Base-by-base conservation (phyloP, 2,329 filamentous ascomycete species). In the Monilinia fructigena region DNA sequence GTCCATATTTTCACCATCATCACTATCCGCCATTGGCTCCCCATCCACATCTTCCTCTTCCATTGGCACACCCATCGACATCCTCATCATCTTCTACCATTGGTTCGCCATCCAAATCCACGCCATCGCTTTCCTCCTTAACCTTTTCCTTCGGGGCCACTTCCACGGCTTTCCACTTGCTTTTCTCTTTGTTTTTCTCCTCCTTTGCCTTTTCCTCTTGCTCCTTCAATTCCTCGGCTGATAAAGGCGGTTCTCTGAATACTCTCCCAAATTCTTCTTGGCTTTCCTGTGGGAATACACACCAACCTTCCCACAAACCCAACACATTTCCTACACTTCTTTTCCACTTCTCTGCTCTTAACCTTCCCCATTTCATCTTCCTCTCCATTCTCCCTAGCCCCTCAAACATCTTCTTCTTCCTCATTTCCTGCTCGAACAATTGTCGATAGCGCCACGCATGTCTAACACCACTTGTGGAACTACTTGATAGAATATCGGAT, bases 241-340 rank as follows among this genome's bases (percentile, higher is more conserved):
- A 82, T 65, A 83, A 78, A 4, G 89, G 89, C 38, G 90, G 90
- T 65, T 87, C 86, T 69, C 90, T 86, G 73, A 96, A 96, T 16
- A 84, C 84, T 65, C 83, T 80, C 40, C 85, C 85, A 69, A 96
- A 90, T 38, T 85, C 78, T 69, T 91, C 89, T 70, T 94, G 90
- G 58, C 86, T 88, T 65, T 89, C 87, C 40, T 86, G 85, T 1
- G 90, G 88, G 71, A 96, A 96, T 1, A 87, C 85, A 70, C 85
- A 88, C 86, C 86, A 89, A 8, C 85, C 83, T 70, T 89, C 86
- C 86, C 86, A 89, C 48, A 87, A 76, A 23, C 81, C 79, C 11
- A 89, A 75, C 14, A 89, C 78, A 53, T 79, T 80, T 0, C 81
- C 80, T 31, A 89, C 80, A 68, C 84, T 86, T 47, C 86, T 79